phyloP scores from a whole-genome alignment of 2,329 filamentous ascomycete genomes.

The Plenodomus lindquistii region DNA sequence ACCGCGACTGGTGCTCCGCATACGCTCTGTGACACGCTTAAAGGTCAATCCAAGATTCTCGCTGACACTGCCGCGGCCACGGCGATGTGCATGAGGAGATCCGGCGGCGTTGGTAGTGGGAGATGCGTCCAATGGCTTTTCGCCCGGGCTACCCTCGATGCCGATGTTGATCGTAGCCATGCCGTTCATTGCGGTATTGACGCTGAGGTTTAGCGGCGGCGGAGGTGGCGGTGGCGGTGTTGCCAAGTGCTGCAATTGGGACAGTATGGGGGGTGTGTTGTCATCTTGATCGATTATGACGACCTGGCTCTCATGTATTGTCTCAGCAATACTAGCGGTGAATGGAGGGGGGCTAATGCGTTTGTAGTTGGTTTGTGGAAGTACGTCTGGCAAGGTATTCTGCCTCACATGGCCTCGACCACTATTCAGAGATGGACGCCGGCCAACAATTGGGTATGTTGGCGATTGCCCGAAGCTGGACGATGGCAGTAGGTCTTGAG shows the following conservation, averaged over 20 bases:
- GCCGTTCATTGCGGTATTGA: constrained; percentile 24
- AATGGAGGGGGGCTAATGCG: constrained; percentile 46
- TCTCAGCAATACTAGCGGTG: constrained; percentile 59
- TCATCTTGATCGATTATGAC: constrained; percentile 50
- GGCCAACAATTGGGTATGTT: constrained; percentile 24
- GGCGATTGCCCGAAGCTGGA: constrained; percentile 29
- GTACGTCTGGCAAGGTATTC: constrained; percentile 49
- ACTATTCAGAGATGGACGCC: constrained; percentile 45
- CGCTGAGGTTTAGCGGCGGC: constrained; percentile 23
- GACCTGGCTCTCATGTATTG: constrained; percentile 51
- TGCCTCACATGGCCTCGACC: constrained; percentile 46
- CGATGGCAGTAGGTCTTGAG: constrained; percentile 44
- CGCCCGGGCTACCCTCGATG: constrained; percentile 46
- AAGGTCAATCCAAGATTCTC: constrained; percentile 59
- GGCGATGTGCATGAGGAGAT: constrained; percentile 53
- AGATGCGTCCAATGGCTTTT: constrained; percentile 29
- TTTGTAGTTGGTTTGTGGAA: constrained; percentile 41
- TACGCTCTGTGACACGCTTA: constrained; percentile 58
- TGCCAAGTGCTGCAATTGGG: constrained; percentile 65
- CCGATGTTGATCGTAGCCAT: constrained; percentile 51
- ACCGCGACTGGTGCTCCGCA: constrained; percentile 60
- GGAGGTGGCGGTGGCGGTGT: constrained; percentile 53
- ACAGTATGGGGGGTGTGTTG: constrained; percentile 56
- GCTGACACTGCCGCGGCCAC: constrained; percentile 60
- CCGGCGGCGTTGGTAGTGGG: constrained; percentile 33